Evolutionary conservation across 352 stramenopile species (phyloP).

Genomic region (Globisporangium heterothallicum): DNA sequence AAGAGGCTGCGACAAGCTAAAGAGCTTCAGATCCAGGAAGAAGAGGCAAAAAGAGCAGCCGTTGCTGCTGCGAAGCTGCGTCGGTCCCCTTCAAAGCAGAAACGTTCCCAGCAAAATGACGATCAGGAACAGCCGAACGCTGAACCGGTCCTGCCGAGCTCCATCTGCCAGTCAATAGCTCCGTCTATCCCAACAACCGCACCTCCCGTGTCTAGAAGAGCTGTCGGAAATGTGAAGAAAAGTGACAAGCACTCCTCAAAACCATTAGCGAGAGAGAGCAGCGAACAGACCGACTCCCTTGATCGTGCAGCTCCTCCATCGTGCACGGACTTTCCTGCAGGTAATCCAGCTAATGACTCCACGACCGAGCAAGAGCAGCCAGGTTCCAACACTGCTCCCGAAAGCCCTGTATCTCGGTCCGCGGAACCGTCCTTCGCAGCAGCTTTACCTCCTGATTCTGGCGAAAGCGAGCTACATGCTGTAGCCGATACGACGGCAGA

Average conservation of each 20-base stretch:
- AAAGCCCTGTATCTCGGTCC: too few species aligned
- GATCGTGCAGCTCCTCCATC: too few species aligned
- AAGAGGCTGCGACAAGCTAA: slow-evolving; percentile 25
- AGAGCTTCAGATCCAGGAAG: slow-evolving; percentile 14
- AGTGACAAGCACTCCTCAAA: background rate
- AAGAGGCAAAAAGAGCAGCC: slow-evolving; percentile 22
- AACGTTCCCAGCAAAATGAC: slow-evolving; percentile 4
- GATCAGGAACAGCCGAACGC: slow-evolving; percentile 1
- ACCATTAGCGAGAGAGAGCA: slow-evolving; percentile 1
- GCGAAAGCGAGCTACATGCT: background rate
- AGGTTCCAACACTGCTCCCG: too few species aligned
- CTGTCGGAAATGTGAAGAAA: slow-evolving; percentile 15
- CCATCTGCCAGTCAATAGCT: slow-evolving; percentile 2
- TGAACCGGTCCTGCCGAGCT: background rate
- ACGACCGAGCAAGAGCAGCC: background rate
- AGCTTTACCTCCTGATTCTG: background rate
- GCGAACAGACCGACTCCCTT: too few species aligned
- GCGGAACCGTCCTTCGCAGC: background rate
- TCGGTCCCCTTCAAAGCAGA: slow-evolving; percentile 21
- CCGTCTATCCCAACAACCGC: slow-evolving; percentile 12
- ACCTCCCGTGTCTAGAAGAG: slow-evolving; percentile 14
- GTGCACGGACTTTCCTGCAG: background rate
- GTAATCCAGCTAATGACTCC: background rate
- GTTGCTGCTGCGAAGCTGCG: slow-evolving; percentile 27
- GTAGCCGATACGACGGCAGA: background rate